Evolutionary conservation across 2,329 filamentous ascomycete genomes (phyloP).

Genomic region (Zopfia rhizophila): DNA sequence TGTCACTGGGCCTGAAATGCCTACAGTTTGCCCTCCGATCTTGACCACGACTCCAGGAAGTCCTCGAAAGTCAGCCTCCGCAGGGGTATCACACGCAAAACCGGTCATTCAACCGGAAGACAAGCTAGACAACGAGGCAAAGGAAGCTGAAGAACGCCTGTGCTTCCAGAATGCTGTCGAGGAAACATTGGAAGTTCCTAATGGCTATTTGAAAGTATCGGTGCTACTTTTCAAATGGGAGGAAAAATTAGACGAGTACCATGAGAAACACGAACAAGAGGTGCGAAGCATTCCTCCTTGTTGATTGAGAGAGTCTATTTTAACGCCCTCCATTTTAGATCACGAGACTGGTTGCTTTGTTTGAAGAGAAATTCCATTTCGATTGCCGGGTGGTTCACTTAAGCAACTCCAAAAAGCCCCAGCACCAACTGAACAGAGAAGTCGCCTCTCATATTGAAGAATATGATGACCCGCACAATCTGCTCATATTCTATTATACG

Average conservation of each 20-base stretch:
- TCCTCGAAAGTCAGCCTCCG: too few species aligned
- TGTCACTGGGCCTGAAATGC: too few species aligned
- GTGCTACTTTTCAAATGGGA: slow-evolving; percentile 41
- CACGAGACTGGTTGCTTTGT: background rate
- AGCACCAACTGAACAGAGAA: slow-evolving; percentile 25
- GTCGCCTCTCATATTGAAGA: slow-evolving; percentile 27
- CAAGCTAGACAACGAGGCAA: slow-evolving; percentile 13
- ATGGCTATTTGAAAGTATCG: slow-evolving; percentile 36
- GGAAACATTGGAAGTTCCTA: slow-evolving; percentile 28
- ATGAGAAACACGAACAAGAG: slow-evolving; percentile 22
- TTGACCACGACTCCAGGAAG: too few species aligned
- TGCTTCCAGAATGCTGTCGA: slow-evolving; percentile 30
- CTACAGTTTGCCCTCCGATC: too few species aligned
- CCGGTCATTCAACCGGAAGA: background rate
- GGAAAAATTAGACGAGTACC: slow-evolving; percentile 29
- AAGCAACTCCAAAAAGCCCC: slow-evolving; percentile 18
- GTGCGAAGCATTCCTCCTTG: slow-evolving; percentile 28
- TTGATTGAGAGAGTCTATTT: slow-evolving; percentile 8
- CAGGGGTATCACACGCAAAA: too few species aligned
- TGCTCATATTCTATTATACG: slow-evolving; percentile 45
- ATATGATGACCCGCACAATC: slow-evolving; percentile 29
- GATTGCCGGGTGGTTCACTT: slow-evolving; percentile 17
- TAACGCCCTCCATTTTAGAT: slow-evolving; percentile 8
- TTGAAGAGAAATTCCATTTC: slow-evolving; percentile 14
- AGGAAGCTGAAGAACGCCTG: slow-evolving; percentile 18